Percentiles rank a stretch among this genome's conserved stretches.
Conservation (phyloP, 2,329 filamentous ascomycete genomes). For the Aureobasidium pullulans region DNA sequence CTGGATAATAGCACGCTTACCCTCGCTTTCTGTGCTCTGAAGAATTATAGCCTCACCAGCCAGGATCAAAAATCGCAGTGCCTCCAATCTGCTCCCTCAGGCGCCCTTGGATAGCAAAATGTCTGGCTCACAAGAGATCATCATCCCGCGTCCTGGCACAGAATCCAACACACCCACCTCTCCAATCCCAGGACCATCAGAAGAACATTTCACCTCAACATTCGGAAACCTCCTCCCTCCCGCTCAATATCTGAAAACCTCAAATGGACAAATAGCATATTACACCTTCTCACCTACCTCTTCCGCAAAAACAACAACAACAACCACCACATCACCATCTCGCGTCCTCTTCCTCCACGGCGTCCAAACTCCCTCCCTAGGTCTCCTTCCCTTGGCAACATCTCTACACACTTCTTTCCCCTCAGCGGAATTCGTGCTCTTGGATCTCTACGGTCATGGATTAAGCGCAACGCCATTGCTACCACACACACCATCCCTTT, state of each 20-base stretch:
- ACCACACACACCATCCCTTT: conserved; percentile 36
- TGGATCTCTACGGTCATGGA: conserved; percentile 50
- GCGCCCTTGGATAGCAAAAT: background rate
- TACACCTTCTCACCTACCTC: conserved; percentile 28
- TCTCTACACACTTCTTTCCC: conserved; percentile 32
- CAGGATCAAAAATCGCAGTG: too few species aligned
- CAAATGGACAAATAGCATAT: conserved; percentile 34
- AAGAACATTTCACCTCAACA: conserved; percentile 28
- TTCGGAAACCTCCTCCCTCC: conserved; percentile 36
- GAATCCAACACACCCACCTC: background rate
- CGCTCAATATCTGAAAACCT: conserved; percentile 29
- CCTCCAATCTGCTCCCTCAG: too few species aligned
- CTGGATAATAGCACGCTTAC: too few species aligned
- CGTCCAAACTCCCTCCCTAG: conserved; percentile 45
- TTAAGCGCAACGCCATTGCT: conserved; percentile 41
- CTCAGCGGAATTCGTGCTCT: conserved; percentile 33
- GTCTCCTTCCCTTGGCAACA: conserved; percentile 37
- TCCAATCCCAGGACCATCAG: conserved; percentile 30
- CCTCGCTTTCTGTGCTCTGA: too few species aligned
- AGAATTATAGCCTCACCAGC: too few species aligned
- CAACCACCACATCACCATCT: background rate
- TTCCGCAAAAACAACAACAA: background rate
- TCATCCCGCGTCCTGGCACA: background rate
- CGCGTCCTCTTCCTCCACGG: conserved; percentile 43
- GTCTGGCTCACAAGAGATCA: background rate